These are phyloP conservation scores for Thinopyrum elongatum DNA, from an alignment of 176 grass and related monocot genomes.

Conservation along the genomic window DNA sequence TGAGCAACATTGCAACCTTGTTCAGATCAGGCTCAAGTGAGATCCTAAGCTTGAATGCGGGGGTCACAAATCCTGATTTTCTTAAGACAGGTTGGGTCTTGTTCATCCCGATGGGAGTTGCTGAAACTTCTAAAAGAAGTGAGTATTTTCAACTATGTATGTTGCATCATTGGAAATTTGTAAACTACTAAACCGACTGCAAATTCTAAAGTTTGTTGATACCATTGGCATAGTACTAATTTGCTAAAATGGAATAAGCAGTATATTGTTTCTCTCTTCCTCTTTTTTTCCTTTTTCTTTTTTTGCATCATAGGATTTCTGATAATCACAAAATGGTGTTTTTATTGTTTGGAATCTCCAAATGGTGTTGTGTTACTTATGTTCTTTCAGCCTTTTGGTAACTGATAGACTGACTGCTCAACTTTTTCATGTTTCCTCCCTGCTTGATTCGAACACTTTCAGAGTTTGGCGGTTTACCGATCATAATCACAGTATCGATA, in stretches of 20 bases:
- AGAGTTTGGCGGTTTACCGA: constrained; percentile 37
- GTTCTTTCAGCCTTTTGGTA: constrained; percentile 1
- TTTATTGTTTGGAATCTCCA: neutral
- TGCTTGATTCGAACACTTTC: neutral
- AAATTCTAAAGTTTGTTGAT: neutral
- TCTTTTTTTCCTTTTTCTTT: neutral
- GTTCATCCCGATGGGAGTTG: constrained; percentile 52
- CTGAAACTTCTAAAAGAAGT: constrained; percentile 40
- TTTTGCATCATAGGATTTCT: constrained; percentile 7
- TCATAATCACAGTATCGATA: constrained; percentile 47
- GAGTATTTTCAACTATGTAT: constrained; percentile 8
- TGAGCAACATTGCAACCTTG: constrained; percentile 33
- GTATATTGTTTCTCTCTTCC: neutral
- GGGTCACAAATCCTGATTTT: constrained; percentile 24
- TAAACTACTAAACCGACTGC: neutral
- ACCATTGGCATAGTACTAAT: neutral
- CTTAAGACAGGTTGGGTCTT: constrained; percentile 37
- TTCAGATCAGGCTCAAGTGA: constrained; percentile 31
- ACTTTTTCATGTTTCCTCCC: neutral
- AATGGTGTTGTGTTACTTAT: neutral
- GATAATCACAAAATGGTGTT: neutral
- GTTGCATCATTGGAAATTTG: neutral
- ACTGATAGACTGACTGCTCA: neutral
- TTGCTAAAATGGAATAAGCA: neutral
- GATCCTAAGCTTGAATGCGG: constrained; percentile 48